Base-by-base conservation (phyloP, 2,329 filamentous ascomycete genomes). In the Chalara sp. region DNA sequence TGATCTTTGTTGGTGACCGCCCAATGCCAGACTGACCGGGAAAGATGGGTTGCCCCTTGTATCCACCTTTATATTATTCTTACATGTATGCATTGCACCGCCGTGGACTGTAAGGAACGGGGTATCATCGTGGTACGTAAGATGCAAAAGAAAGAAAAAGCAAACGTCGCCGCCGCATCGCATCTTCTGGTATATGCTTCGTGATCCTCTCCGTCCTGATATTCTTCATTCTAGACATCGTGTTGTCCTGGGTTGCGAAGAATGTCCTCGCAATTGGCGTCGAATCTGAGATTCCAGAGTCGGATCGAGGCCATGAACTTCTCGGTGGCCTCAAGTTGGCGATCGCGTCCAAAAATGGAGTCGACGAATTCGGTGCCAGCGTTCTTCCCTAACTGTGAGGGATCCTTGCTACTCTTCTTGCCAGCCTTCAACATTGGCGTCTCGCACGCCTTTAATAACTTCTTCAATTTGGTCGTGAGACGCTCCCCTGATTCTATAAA, bases 331-430 rank as follows among this genome's bases (percentile, higher is more conserved):
- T 91, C 84, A 50, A 96, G 77, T 72, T 96, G 88, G 56, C 90
- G 81, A 65, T 97, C 92, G 56, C 87, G 84, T 58, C 91, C 92
- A 63, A 97, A 97, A 61, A 99, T 88, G 48, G 89, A 91, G 68
- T 96, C 86, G 63, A 99, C 92, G 63, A 99, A 97, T 73, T 96
- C 91, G 61, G 87, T 86, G 47, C 93, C 93, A 49, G 89, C 89
- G 68, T 89, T 92, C 76, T 90, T 91, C 65, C 91, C 92, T 70
- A 97, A 87, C 67, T 84, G 84, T 48, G 82, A 71, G 40, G 79
- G 71, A 53, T 83, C 81, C 69, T 84, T 84, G 60, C 76, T 73
- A 52, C 71, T 77, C 70, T 88, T 80, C 77, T 89, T 92, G 61
- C 86, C 85, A 42, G 86, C 87, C 74, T 87, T 89, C 75, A 93